Conservation (phyloP, 208 protist species). For the Trypanosoma grayi region DNA sequence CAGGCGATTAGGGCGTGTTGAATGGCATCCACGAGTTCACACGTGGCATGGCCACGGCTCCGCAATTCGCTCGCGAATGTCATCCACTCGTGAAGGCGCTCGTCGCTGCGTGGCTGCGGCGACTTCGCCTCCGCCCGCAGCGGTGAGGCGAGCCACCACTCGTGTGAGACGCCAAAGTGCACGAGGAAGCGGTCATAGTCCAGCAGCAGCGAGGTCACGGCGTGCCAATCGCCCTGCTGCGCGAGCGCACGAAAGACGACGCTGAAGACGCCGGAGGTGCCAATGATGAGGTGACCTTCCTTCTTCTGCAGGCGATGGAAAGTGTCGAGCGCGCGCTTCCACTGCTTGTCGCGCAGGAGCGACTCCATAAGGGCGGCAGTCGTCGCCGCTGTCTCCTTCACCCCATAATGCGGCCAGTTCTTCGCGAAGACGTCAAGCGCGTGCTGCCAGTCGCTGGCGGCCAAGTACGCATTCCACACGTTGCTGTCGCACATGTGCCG, state of each 20-base stretch:
- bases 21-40: slow-evolving; percentile 10
- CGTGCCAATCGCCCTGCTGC: slow-evolving; percentile 17
- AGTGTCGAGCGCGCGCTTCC: slow-evolving; percentile 27
- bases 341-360: slow-evolving; percentile 27
- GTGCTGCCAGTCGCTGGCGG: slow-evolving; percentile 36
- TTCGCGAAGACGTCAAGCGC: slow-evolving; percentile 53
- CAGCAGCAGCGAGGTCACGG: slow-evolving; percentile 21
- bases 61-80: slow-evolving; percentile 4
- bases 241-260: slow-evolving; percentile 29
- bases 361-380: slow-evolving; percentile 62
- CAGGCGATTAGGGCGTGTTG: slow-evolving; percentile 13
- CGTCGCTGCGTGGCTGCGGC: not conserved
- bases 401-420: slow-evolving; percentile 44
- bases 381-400: slow-evolving; percentile 46
- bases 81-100: not conserved
- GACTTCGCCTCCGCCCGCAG: not conserved
- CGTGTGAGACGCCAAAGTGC: slow-evolving; percentile 36
- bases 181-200: slow-evolving; percentile 44
- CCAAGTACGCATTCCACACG: slow-evolving; percentile 74
- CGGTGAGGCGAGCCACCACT: slow-evolving; percentile 19
- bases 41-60: not conserved
- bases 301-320: slow-evolving; percentile 30
- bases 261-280: slow-evolving; percentile 31
- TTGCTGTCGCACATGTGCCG: slow-evolving; percentile 41
- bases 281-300: slow-evolving; percentile 23